phyloP scores from a whole-genome alignment of 129 eudicot genomes.

The Flaveria ramosissima region DNA sequence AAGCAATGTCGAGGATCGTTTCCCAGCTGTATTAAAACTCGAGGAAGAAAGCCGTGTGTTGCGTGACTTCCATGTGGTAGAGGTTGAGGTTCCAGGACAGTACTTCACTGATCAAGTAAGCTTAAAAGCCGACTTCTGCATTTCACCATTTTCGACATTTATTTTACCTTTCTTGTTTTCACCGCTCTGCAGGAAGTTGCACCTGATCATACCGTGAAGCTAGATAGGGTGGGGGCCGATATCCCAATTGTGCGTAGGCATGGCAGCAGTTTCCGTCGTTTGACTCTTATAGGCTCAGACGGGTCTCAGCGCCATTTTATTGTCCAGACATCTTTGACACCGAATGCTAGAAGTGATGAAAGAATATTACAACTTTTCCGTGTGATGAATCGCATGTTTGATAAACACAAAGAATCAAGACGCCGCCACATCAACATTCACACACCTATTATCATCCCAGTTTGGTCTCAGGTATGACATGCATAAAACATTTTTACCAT shows the following conservation, averaged over 20 bases:
- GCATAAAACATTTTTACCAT: neutral
- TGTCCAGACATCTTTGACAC: constrained; percentile 96
- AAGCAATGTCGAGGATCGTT: constrained; percentile 97
- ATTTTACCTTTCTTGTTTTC: constrained; percentile 1
- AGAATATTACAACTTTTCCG: constrained; percentile 96
- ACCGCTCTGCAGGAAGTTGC: constrained; percentile 73
- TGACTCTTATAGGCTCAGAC: constrained; percentile 96
- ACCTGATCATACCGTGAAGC: constrained; percentile 98
- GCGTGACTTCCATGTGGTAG: constrained; percentile 97
- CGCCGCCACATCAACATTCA: constrained; percentile 95
- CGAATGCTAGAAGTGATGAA: constrained; percentile 98
- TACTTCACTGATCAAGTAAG: constrained; percentile 39
- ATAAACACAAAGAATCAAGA: constrained; percentile 96
- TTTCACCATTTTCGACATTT: neutral
- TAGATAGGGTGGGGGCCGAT: constrained; percentile 96
- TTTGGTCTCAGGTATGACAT: constrained; percentile 91
- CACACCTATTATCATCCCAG: constrained; percentile 96
- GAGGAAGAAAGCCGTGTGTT: constrained; percentile 98
- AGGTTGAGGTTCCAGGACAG: constrained; percentile 71
- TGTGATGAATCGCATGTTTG: constrained; percentile 97
- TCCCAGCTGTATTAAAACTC: constrained; percentile 93
- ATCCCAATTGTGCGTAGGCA: constrained; percentile 96
- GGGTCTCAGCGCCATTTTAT: constrained; percentile 99
- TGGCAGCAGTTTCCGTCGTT: constrained; percentile 96
- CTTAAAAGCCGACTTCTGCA: neutral